These are phyloP conservation scores for Verticillium dahliae DNA, from an alignment of 2,329 filamentous ascomycete genomes.

Conservation along the genomic window DNA sequence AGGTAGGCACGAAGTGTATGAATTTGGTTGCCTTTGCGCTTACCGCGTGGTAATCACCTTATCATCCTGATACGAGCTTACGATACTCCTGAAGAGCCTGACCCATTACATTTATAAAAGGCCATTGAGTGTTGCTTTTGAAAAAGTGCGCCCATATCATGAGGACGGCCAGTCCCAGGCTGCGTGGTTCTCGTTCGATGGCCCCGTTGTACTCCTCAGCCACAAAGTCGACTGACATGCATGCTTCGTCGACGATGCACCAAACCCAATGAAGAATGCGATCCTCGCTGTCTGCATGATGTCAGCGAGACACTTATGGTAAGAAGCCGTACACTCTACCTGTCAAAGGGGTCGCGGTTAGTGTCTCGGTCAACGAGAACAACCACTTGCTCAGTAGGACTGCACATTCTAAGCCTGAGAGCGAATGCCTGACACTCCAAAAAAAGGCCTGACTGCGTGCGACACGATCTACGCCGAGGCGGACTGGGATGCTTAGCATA, in stretches of 20 bases:
- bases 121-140: slow-evolving; percentile 39
- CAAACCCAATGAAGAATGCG: slow-evolving; percentile 39
- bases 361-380: slow-evolving; percentile 16
- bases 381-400: slow-evolving; percentile 47
- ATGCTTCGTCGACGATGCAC: slow-evolving; percentile 38
- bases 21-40: background rate
- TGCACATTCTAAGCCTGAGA: slow-evolving; percentile 48
- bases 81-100: slow-evolving; percentile 29
- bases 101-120: slow-evolving; percentile 38
- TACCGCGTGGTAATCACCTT: background rate
- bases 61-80: slow-evolving; percentile 6
- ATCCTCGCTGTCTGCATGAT: slow-evolving; percentile 29
- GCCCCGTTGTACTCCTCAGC: slow-evolving; percentile 20
- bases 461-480: slow-evolving; percentile 47
- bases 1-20: background rate
- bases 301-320: background rate
- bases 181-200: slow-evolving; percentile 17
- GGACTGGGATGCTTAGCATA: slow-evolving; percentile 47
- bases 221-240: slow-evolving; percentile 27
- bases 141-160: slow-evolving; percentile 41
- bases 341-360: slow-evolving; percentile 15
- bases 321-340: slow-evolving; percentile 13
- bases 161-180: slow-evolving; percentile 30
- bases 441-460: slow-evolving; percentile 48
- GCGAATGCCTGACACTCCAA: slow-evolving; percentile 50